Evolutionary conservation across 495 filamentous ascomycete species (phyloP).

Genomic region (Margaritispora aquatica): DNA sequence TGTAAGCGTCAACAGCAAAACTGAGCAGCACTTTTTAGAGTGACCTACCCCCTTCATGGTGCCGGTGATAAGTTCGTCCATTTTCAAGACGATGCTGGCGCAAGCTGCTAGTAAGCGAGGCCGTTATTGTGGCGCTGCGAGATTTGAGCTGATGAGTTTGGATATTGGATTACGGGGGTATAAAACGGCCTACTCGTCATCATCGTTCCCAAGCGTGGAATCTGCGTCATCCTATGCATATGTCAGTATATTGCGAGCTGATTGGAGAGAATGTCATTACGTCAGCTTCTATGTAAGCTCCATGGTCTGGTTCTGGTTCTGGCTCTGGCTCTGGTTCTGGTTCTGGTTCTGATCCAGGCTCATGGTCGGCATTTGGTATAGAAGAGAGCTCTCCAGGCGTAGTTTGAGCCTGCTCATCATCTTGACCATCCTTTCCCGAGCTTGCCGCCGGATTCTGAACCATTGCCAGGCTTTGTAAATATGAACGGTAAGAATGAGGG

Average conservation of each 20-base stretch:
- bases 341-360: background rate
- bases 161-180: background rate
- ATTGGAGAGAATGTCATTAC: background rate
- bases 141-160: background rate
- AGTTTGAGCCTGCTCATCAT: background rate
- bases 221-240: background rate
- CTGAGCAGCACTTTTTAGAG: conserved; percentile 6
- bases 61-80: conserved; percentile 32
- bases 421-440: background rate
- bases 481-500: background rate
- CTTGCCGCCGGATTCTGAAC: background rate
- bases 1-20: background rate
- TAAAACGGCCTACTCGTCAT: background rate
- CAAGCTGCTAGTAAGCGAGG: conserved; percentile 5
- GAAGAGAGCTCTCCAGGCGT: background rate
- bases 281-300: background rate
- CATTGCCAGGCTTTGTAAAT: background rate
- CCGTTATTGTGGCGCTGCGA: background rate
- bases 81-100: conserved; percentile 28
- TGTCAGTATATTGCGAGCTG: background rate
- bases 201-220: background rate
- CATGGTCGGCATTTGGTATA: background rate
- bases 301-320: background rate
- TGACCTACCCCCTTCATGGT: conserved; percentile 33
- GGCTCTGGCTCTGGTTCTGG: too few relatives aligned